Evolutionary conservation across 208 protist species (phyloP), one percentile per base, ranked within the genome.

Genomic region (Trypanosoma platydactyli): DNA sequence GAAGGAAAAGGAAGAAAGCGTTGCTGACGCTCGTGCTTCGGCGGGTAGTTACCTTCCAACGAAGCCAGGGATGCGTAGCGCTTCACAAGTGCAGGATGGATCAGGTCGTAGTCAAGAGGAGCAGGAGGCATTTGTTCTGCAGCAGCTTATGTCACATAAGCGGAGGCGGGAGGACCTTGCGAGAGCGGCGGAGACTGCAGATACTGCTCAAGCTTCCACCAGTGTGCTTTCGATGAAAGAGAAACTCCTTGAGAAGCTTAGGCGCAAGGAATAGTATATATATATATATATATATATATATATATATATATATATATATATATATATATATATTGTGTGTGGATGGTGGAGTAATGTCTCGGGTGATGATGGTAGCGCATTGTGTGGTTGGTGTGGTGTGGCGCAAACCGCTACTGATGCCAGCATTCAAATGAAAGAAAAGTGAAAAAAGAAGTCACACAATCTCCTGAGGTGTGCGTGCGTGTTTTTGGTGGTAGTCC

Each of bases 141-240:
- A 84, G 71, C 81, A 88, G 60, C 45, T 91, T 40, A 58, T 83
- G 67, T 83, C 76, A 0, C 82, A 77, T 59, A 91, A 91, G 58
- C 79, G 85, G 0, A 61, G 65, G 13, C 79, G 81, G 22, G 85
- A 88, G 3, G 73, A 83, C 35, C 45, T 33, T 22, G 48, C 13
- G 24, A 68, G 20, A 51, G 65, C 62, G 18, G 65, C 62, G 18
- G 61, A 41, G 29, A 44, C 25, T 29, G 46, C 45, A 24, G 46
- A 55, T 25, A 44, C 48, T 15, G 22, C 22, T 18, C 44, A 13
- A 18, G 20, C 27, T 0, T 5, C 46, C 20, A 30, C 53, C 42
- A 22, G n/a, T 41, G 59, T 25, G 24, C 62, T 79, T 5, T 88
- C 80, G 24, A 70, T 82, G 22, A 87, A 85, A 75, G 86, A 87